These are phyloP conservation scores for Didymella glomerata DNA, from an alignment of 2,329 filamentous ascomycete genomes.

Conservation along the genomic window DNA sequence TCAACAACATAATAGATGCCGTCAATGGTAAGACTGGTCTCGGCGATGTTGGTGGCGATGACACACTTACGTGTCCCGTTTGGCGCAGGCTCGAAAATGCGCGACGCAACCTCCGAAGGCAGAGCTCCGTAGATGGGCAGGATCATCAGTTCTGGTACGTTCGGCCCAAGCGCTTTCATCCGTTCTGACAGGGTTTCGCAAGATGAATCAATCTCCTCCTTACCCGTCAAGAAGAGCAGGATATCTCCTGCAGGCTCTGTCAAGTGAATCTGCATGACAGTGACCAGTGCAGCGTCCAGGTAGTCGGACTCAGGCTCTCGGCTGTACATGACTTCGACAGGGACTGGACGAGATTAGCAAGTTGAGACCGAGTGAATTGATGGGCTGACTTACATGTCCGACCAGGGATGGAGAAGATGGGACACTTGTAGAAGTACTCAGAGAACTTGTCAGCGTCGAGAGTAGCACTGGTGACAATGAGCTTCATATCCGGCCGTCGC, in stretches of 20 bases:
- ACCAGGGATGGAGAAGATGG: constrained; percentile 95
- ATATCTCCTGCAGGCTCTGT: constrained; percentile 94
- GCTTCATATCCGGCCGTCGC: constrained; percentile 88
- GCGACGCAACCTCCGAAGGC: constrained; percentile 90
- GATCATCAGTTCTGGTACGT: constrained; percentile 90
- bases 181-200: constrained; percentile 93
- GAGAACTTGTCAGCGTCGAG: constrained; percentile 98
- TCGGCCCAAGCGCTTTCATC: constrained; percentile 93
- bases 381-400: constrained; percentile 68
- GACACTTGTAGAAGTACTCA: constrained; percentile 92
- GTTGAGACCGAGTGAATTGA: too few relatives aligned
- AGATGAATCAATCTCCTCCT: constrained; percentile 96
- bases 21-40: constrained; percentile 97
- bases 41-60: constrained; percentile 97
- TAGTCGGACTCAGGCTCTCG: constrained; percentile 96
- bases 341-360: constrained; percentile 55
- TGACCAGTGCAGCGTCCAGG: constrained; percentile 89
- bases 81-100: constrained; percentile 93
- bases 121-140: constrained; percentile 95
- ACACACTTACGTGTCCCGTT: constrained; percentile 89
- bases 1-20: constrained; percentile 98
- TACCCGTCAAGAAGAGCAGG: constrained; percentile 93
- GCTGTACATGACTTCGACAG: constrained; percentile 95
- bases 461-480: constrained; percentile 99
- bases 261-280: constrained; percentile 97